These are phyloP conservation scores for Venturia oleaginea DNA, from an alignment of 2,329 filamentous ascomycete genomes.

Conservation along the genomic window DNA sequence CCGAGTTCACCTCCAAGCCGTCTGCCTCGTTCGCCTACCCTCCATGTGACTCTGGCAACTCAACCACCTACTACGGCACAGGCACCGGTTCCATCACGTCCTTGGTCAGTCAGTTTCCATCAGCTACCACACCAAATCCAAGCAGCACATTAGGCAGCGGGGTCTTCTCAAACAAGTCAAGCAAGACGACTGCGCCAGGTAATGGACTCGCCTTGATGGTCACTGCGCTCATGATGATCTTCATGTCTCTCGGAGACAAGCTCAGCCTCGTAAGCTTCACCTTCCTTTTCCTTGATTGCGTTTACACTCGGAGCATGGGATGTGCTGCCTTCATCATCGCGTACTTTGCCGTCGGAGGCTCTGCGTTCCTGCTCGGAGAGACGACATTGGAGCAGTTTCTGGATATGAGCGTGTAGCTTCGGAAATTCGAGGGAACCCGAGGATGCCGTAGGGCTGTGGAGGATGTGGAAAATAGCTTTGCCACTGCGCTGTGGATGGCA, in stretches of 20 bases:
- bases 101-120: neutral
- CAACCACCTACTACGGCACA: neutral
- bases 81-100: neutral
- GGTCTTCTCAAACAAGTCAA: neutral
- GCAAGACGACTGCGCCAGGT: neutral
- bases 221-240: neutral
- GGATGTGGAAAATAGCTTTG: too few relatives aligned
- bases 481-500: too few relatives aligned
- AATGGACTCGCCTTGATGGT: neutral
- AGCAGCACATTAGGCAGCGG: neutral
- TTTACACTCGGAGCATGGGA: neutral
- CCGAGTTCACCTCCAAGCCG: neutral
- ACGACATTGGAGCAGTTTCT: neutral
- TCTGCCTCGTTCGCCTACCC: neutral
- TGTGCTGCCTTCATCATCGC: neutral
- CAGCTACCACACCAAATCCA: neutral
- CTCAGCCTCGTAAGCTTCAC: constrained; percentile 2
- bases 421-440: neutral
- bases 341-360: neutral
- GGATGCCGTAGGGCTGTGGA: too few relatives aligned
- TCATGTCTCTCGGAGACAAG: neutral
- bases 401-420: neutral
- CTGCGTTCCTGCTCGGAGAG: neutral
- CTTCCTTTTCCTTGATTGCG: neutral
- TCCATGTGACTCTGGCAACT: neutral